A percentile compares a stretch with the other conserved stretches of the same genome.
These are phyloP conservation scores for Nannochloropsis gaditana DNA, from an alignment of 108 stramenopile genomes.

Conservation along the genomic window DNA sequence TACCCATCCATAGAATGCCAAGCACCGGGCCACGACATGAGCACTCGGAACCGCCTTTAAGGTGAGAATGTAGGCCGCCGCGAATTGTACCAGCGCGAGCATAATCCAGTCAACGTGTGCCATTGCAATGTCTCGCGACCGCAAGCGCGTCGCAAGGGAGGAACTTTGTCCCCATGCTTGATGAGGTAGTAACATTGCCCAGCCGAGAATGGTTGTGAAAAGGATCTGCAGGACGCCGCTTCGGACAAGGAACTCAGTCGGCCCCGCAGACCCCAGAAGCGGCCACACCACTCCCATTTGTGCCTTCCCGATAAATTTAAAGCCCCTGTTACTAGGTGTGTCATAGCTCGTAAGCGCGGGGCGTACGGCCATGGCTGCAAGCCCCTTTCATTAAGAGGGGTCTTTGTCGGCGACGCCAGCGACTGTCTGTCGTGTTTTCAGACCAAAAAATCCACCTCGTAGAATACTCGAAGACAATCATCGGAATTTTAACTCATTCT, in stretches of 20 bases:
- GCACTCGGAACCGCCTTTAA: not conserved
- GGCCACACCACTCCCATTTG: too few relatives aligned
- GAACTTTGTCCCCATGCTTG: not conserved
- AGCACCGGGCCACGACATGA: not conserved
- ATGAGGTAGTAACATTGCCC: not conserved
- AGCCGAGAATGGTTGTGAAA: not conserved
- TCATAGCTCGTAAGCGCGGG: too few relatives aligned
- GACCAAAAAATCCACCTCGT: too few relatives aligned
- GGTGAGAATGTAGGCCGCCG: not conserved
- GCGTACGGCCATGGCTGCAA: too few relatives aligned
- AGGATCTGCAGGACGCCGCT: not conserved
- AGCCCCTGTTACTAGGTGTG: too few relatives aligned
- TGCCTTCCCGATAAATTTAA: too few relatives aligned
- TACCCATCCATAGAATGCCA: constrained; percentile 7
- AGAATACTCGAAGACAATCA: too few relatives aligned
- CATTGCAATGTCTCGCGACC: not conserved
- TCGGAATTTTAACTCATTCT: too few relatives aligned
- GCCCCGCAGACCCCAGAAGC: not conserved
- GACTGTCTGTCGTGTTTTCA: too few relatives aligned
- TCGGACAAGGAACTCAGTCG: not conserved
- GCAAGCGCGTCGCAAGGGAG: not conserved
- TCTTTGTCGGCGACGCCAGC: too few relatives aligned
- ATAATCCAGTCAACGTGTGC: constrained; percentile 17
- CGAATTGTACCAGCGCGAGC: constrained; percentile 10
- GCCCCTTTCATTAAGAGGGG: too few relatives aligned